A percentile compares a stretch with the other conserved stretches of the same genome.
phyloP scores from a whole-genome alignment of 2,329 filamentous ascomycete genomes.

The Sclerotinia nivalis region DNA sequence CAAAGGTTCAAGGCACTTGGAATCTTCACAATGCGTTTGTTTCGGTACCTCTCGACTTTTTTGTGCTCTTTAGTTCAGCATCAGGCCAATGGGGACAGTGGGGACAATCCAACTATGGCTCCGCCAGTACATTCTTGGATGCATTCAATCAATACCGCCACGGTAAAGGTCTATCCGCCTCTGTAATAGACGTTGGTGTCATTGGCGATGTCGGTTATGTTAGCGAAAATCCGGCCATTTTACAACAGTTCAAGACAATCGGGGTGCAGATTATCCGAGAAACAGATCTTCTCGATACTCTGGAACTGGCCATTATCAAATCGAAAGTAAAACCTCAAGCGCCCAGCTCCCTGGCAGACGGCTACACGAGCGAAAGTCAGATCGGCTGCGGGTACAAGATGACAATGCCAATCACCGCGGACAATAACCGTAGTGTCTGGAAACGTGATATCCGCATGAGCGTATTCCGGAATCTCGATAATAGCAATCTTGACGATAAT shows the following conservation, averaged over 20 bases:
- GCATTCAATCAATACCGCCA: conserved; percentile 4
- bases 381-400: neutral
- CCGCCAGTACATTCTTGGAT: conserved; percentile 24
- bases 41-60: conserved; percentile 41
- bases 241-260: neutral
- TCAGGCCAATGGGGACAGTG: conserved; percentile 37
- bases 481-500: neutral
- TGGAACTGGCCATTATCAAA: neutral
- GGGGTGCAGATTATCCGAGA: neutral
- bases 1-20: conserved; percentile 56
- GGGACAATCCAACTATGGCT: conserved; percentile 25
- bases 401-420: neutral
- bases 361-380: neutral
- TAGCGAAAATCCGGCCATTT: neutral
- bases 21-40: conserved; percentile 49
- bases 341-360: neutral
- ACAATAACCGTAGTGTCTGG: neutral
- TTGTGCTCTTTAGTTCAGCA: conserved; percentile 43
- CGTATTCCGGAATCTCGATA: neutral
- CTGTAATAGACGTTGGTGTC: neutral
- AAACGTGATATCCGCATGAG: conserved; percentile 15
- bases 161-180: neutral
- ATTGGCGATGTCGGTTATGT: conserved; percentile 2
- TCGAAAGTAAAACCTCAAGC: neutral
- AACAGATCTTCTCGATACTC: neutral